A percentile compares a stretch with the other conserved stretches of the same genome.
These are phyloP conservation scores for Alternaria panax DNA, from an alignment of 2,329 filamentous ascomycete species.

Conservation along the genomic window DNA sequence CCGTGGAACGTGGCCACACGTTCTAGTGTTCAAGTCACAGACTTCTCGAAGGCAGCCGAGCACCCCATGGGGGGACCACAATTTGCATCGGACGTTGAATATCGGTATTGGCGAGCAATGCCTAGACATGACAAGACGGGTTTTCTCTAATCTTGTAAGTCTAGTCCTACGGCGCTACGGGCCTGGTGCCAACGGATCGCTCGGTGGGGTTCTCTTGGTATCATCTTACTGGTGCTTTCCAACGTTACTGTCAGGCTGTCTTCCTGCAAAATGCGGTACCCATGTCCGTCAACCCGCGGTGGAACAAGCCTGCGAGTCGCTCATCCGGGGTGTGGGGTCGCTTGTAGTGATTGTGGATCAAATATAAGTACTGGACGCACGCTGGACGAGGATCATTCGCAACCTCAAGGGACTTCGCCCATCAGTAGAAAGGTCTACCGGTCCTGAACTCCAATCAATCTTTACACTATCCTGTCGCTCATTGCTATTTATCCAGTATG, in stretches of 20 bases:
- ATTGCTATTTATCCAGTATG: slow-evolving; percentile 12
- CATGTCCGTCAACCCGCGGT: slow-evolving; percentile 23
- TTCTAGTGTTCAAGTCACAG: slow-evolving; percentile 13
- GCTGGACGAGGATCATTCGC: slow-evolving; percentile 13
- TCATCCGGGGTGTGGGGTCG: slow-evolving; percentile 1
- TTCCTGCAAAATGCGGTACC: slow-evolving; percentile 24
- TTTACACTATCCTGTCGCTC: neutral
- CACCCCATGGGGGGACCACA: slow-evolving; percentile 23
- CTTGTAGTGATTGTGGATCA: slow-evolving; percentile 6
- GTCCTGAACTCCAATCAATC: neutral
- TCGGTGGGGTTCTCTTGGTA: slow-evolving; percentile 21
- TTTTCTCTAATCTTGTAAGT: slow-evolving; percentile 15
- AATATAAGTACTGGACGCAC: slow-evolving; percentile 29
- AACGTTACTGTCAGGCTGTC: slow-evolving; percentile 18
- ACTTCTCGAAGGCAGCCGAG: slow-evolving; percentile 22
- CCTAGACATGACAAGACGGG: slow-evolving; percentile 8
- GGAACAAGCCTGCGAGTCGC: neutral
- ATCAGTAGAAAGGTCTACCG: slow-evolving; percentile 18
- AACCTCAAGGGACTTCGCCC: slow-evolving; percentile 24
- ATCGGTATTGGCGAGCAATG: slow-evolving; percentile 17
- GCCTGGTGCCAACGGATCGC: slow-evolving; percentile 34
- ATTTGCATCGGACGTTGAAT: slow-evolving; percentile 23
- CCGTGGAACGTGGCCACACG: slow-evolving; percentile 15
- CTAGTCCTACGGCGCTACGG: slow-evolving; percentile 30
- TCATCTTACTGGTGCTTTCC: slow-evolving; percentile 24